These are phyloP conservation scores for Pelargonium myrrhifolium DNA, from an alignment of 441 rosid genomes.

Conservation along the genomic window DNA sequence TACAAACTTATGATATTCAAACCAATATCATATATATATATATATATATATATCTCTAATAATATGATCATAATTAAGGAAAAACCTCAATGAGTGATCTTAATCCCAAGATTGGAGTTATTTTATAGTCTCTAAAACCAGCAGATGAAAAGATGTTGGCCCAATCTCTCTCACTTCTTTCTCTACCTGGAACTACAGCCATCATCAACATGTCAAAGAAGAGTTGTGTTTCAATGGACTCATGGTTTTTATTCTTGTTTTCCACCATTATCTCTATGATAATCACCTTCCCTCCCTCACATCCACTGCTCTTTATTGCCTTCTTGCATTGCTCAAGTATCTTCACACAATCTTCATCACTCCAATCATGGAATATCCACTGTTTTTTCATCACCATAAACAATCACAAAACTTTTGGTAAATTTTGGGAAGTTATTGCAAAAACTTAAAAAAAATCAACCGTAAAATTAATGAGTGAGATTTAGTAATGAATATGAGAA, in stretches of 20 bases:
- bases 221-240: conserved; percentile 17
- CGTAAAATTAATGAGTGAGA: too few relatives aligned
- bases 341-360: conserved; percentile 22
- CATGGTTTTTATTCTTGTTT: not conserved
- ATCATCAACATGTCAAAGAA: conserved; percentile 24
- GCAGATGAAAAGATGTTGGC: conserved; percentile 24
- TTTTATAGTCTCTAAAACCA: conserved; percentile 29
- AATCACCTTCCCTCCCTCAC: conserved; percentile 16
- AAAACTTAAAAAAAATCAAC: too few relatives aligned
- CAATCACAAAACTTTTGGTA: too few relatives aligned
- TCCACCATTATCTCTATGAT: conserved; percentile 22
- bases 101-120: conserved; percentile 18
- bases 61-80: conserved; percentile 12
- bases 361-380: conserved; percentile 31
- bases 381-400: too few relatives aligned
- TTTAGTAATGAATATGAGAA: too few relatives aligned
- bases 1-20: too few relatives aligned
- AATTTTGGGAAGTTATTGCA: too few relatives aligned
- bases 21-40: too few relatives aligned
- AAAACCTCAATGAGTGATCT: conserved; percentile 29
- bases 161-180: conserved; percentile 33
- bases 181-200: conserved; percentile 8
- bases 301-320: conserved; percentile 11
- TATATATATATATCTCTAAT: too few relatives aligned
- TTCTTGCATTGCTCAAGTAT: conserved; percentile 22